A percentile compares a stretch with the other conserved stretches of the same genome.
Conservation (phyloP, 306 rosid genomes). For the Alnus rubra region DNA sequence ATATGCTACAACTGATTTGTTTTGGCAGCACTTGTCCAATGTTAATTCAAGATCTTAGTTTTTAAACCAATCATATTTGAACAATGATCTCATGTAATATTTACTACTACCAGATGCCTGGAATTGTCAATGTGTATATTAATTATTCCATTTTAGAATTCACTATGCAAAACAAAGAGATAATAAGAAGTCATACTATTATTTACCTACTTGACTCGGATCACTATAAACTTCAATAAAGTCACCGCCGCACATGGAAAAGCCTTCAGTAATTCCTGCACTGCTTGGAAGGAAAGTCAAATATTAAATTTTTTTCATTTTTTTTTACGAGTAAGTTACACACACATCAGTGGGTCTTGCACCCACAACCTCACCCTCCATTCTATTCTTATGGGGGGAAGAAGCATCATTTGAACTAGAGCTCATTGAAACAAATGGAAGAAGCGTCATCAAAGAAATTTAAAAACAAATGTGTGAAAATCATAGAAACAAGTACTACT, state of each 20-base stretch:
- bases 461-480: neutral
- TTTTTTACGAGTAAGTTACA: neutral
- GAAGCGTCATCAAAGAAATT: too few relatives aligned
- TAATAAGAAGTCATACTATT: conserved; percentile 2
- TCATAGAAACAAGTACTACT: neutral
- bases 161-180: neutral
- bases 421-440: too few relatives aligned
- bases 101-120: neutral
- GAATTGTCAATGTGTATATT: neutral
- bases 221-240: conserved; percentile 89
- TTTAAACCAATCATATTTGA: neutral
- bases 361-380: too few relatives aligned
- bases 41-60: neutral
- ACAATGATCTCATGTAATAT: neutral
- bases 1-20: neutral
- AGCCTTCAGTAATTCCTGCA: conserved; percentile 96
- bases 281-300: conserved; percentile 35
- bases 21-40: neutral
- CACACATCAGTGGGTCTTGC: neutral
- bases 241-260: conserved; percentile 99
- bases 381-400: too few relatives aligned
- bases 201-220: conserved; percentile 73
- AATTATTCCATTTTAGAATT: neutral
- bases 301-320: too few relatives aligned
- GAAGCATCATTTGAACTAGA: too few relatives aligned